phyloP scores from a whole-genome alignment of 129 eudicot species.

The Mikania micrantha region DNA sequence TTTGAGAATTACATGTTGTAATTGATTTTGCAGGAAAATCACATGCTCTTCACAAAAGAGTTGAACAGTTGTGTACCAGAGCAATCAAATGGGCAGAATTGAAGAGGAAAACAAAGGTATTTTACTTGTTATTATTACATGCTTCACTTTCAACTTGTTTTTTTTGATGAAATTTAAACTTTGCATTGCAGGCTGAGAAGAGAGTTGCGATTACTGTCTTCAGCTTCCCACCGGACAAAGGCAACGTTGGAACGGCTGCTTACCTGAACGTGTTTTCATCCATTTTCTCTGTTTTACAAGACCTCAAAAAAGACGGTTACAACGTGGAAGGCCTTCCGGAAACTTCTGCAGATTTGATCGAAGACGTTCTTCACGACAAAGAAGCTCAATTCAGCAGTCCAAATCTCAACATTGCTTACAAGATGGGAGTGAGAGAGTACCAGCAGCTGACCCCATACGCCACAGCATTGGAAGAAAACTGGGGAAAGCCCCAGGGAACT shows the following conservation, averaged over 20 bases:
- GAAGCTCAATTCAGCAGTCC: slow-evolving; percentile 99
- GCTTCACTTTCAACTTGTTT: no score
- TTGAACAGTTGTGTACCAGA: slow-evolving; percentile 95
- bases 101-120: slow-evolving; percentile 84
- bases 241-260: slow-evolving; percentile 98
- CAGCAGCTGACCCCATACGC: slow-evolving; percentile 80
- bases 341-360: slow-evolving; percentile 68
- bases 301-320: slow-evolving; percentile 77
- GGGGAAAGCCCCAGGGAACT: slow-evolving; percentile 99
- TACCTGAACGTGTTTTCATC: slow-evolving; percentile 93
- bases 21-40: slow-evolving; percentile 67
- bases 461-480: slow-evolving; percentile 78
- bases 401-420: slow-evolving; percentile 81
- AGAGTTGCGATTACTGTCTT: slow-evolving; percentile 90
- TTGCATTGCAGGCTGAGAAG: slow-evolving; percentile 92
- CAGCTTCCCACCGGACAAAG: slow-evolving; percentile 99
- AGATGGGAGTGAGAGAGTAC: slow-evolving; percentile 90
- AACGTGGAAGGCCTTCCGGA: slow-evolving; percentile 87
- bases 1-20: neutral
- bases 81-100: slow-evolving; percentile 87
- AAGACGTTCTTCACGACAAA: slow-evolving; percentile 93
- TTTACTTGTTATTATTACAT: neutral
- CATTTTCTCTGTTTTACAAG: slow-evolving; percentile 78
- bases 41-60: slow-evolving; percentile 99
- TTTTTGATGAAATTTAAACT: neutral